Base-by-base conservation (phyloP, 1,139 yeast genomes). In the Candida glucosophila region DNA sequence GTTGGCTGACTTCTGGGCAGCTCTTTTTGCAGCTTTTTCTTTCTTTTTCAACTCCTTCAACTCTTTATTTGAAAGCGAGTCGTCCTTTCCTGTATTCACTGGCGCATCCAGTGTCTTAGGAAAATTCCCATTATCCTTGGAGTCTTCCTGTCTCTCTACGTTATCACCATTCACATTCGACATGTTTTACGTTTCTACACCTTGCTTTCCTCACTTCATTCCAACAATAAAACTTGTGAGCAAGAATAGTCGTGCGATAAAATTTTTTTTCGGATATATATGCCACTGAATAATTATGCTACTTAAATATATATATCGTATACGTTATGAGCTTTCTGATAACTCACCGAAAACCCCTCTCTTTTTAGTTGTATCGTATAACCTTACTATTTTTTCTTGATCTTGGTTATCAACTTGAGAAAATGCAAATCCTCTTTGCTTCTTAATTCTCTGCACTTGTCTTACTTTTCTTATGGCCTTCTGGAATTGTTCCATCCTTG, bases 371-470 rank as follows among this genome's bases (percentile, higher is more conserved):
- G 97, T 90, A 52, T 92, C 98, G 44, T 92, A 92, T 58, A 93
- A 83, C 44, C 98, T 72, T 27, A 92, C 79, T 36, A 92, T 74
- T 47, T 78, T 77, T 36, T 85, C 94, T 54, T 90, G 97, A 25
- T 94, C 94, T 43, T 77, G 80, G 41, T 82, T 93, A 40, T 86
- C 95, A 27, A 83, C 90, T 54, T 90, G 98, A 3, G 97, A 86
- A 45, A 90, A 92, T 2, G 99, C 99, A 66, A 85, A 92, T 12
- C 98, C 98, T 55, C 98, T 78, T 58, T 90, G 98, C 47, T 90
- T 92, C 49, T 93, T 83, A 80, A 90, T 88, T 53, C 99, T 73
- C 53, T 90, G 96, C 19, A 92, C 97, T 53, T 92, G 98, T 53
- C 99, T 78, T 21, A 90, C 97, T 49, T 88, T 90, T 47, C 97